A percentile compares a stretch with the other conserved stretches of the same genome.
Conservation (phyloP, 2,329 filamentous ascomycete species). For the Fusarium sp. region DNA sequence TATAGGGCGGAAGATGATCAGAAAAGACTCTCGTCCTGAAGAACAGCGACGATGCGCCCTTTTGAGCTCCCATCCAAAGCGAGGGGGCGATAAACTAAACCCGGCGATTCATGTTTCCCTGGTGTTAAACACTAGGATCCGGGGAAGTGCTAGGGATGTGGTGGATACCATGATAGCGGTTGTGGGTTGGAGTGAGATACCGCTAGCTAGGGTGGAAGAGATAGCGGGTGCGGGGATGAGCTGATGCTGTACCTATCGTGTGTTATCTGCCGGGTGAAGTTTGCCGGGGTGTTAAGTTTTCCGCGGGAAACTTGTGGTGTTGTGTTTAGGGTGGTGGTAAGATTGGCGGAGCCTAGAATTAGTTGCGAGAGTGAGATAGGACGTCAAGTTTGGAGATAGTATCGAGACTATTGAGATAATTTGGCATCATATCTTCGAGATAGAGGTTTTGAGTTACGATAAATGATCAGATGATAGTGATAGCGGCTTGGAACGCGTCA, state of each 20-base stretch:
- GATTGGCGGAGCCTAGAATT: constrained; percentile 29
- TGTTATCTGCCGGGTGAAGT: constrained; percentile 22
- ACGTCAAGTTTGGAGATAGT: constrained; percentile 28
- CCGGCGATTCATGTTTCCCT: constrained; percentile 34
- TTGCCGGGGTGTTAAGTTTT: constrained; percentile 22
- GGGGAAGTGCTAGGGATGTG: constrained; percentile 38
- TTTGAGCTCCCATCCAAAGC: constrained; percentile 32
- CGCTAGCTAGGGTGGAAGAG: constrained; percentile 22
- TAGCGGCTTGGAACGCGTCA: constrained; percentile 15
- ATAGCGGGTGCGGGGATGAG: constrained; percentile 23
- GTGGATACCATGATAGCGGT: constrained; percentile 44
- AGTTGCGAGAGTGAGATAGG: constrained; percentile 40
- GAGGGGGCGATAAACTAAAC: constrained; percentile 18
- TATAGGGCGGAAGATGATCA: not conserved
- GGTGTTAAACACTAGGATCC: constrained; percentile 27
- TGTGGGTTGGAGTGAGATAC: constrained; percentile 17
- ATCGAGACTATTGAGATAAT: constrained; percentile 9
- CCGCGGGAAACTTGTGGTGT: constrained; percentile 33
- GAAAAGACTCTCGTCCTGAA: constrained; percentile 8
- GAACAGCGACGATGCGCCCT: constrained; percentile 19
- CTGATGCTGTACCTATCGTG: constrained; percentile 15
- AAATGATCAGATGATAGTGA: not conserved
- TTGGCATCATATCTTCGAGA: constrained; percentile 19
- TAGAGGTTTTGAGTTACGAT: not conserved
- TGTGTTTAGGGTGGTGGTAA: not conserved